Percentiles rank a stretch among this genome's conserved stretches.
These are phyloP conservation scores for Canavalia ensiformis DNA, from an alignment of 306 rosid species.

Conservation along the genomic window DNA sequence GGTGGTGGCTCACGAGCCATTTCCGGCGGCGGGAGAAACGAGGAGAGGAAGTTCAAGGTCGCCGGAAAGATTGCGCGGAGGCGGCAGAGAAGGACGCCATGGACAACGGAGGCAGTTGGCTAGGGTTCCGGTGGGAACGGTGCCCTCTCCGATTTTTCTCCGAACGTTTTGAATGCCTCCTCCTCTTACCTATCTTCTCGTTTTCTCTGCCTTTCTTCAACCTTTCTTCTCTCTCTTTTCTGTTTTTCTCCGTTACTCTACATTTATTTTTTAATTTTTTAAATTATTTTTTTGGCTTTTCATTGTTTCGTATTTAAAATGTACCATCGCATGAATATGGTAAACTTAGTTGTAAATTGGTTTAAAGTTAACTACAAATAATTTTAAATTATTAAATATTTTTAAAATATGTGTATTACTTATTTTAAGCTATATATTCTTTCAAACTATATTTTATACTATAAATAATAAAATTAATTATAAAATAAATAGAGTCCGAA, in stretches of 20 bases:
- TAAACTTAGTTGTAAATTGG: background rate
- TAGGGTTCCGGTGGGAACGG: conserved; percentile 55
- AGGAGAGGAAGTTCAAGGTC: conserved; percentile 33
- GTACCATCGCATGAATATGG: background rate
- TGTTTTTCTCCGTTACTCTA: background rate
- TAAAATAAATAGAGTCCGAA: too few species aligned
- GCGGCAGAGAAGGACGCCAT: conserved; percentile 48
- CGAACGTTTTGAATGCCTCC: conserved; percentile 28
- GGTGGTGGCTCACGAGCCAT: conserved; percentile 60
- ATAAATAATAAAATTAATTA: too few species aligned
- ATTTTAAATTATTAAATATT: too few species aligned
- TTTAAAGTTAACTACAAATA: too few species aligned
- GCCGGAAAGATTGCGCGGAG: conserved; percentile 7
- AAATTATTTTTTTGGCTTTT: background rate
- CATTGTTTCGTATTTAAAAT: background rate
- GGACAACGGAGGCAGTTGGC: conserved; percentile 21
- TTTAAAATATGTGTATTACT: too few species aligned
- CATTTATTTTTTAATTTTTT: background rate
- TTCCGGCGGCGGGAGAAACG: conserved; percentile 49
- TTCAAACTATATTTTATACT: too few species aligned
- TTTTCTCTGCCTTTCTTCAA: conserved; percentile 20
- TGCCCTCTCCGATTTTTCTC: conserved; percentile 7
- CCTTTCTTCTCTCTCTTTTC: background rate
- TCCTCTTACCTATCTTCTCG: conserved; percentile 18
- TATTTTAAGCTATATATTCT: too few species aligned